Evolutionary conservation across 768 basidiomycete species (phyloP), one percentile per base, ranked within the genome.

Genomic region (Asterophora lycoperdoides): DNA sequence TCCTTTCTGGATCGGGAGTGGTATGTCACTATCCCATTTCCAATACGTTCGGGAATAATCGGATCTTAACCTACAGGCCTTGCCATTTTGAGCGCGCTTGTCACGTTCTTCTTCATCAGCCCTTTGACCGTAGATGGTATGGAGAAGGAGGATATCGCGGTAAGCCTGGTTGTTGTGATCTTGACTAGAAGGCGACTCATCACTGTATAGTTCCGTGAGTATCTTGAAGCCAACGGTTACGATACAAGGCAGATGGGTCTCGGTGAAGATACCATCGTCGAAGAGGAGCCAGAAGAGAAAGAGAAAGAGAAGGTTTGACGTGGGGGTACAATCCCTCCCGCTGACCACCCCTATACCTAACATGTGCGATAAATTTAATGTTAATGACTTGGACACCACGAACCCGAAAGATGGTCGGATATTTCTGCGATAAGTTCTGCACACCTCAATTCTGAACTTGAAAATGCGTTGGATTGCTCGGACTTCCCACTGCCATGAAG

Each of bases 1-100:
- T 15, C 89, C 89, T 11, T 92, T 92, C 78, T 91, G 85, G 87
- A 64, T 92, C 53, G 90, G 76, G n/a, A 88, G 86, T 56, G 86
- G 83, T 73, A 56, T 17, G 70, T 59, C 9, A 4, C 1, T 4
- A 26, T 9, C 13, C 29, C 30, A 19, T 26, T 9, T 17, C 29
- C 30, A 19, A 32, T n/a, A 20, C 19, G 8, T 14, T 29, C 2
- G 6, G 23, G 23, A 20, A 6, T 34, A 5, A 44, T 42, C 51
- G 44, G 47, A 49, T 56, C n/a, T 51, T 29, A 35, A 23, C 23
- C 23, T 19, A 41, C 58, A 69, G 83, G 77, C 33, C 76, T 96
- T 41, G 91, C 91, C 3, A 55, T 95, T 39, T 54, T 92, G 43
- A 89, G 87, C 51, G 93, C 93, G 2, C 17, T 82, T 8, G 68